These are phyloP conservation scores for Salix brachista DNA, from an alignment of 345 rosid species.

Conservation along the genomic window DNA sequence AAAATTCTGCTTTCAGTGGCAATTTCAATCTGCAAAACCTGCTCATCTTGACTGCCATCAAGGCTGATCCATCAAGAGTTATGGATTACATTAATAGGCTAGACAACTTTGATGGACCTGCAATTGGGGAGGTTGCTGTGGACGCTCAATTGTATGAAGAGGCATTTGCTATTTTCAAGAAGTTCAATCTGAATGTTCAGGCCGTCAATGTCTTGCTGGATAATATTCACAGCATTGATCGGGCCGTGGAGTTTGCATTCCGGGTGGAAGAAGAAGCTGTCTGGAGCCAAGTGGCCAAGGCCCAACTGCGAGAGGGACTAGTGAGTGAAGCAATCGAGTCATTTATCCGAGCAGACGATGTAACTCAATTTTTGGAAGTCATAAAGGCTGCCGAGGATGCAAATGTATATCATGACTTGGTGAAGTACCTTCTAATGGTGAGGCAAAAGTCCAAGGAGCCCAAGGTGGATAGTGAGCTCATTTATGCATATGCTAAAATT, in stretches of 20 bases:
- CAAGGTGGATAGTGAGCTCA: slow-evolving; percentile 88
- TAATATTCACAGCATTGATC: slow-evolving; percentile 61
- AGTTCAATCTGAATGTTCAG: slow-evolving; percentile 68
- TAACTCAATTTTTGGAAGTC: slow-evolving; percentile 68
- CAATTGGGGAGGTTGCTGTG: slow-evolving; percentile 93
- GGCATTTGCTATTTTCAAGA: slow-evolving; percentile 73
- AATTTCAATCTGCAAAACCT: slow-evolving; percentile 90
- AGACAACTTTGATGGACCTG: slow-evolving; percentile 97
- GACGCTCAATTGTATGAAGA: slow-evolving; percentile 86
- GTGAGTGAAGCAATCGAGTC: slow-evolving; percentile 96
- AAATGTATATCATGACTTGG: slow-evolving; percentile 84
- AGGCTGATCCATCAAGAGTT: slow-evolving; percentile 92
- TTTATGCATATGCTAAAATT: slow-evolving; percentile 81
- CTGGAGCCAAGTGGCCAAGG: slow-evolving; percentile 95
- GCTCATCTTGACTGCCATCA: slow-evolving; percentile 90
- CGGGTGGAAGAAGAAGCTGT: slow-evolving; percentile 97
- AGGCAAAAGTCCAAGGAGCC: slow-evolving; percentile 95
- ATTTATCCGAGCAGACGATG: slow-evolving; percentile 89
- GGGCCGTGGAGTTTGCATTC: slow-evolving; percentile 95
- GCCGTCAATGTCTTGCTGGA: slow-evolving; percentile 70
- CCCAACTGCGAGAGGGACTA: slow-evolving; percentile 88
- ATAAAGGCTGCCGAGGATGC: slow-evolving; percentile 68
- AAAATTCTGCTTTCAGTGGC: slow-evolving; percentile 96
- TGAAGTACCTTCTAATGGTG: slow-evolving; percentile 89
- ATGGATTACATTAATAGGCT: slow-evolving; percentile 93